A percentile compares a stretch with the other conserved stretches of the same genome.
phyloP scores from a whole-genome alignment of 2,329 filamentous ascomycete species.

The Rutstroemia sp. region DNA sequence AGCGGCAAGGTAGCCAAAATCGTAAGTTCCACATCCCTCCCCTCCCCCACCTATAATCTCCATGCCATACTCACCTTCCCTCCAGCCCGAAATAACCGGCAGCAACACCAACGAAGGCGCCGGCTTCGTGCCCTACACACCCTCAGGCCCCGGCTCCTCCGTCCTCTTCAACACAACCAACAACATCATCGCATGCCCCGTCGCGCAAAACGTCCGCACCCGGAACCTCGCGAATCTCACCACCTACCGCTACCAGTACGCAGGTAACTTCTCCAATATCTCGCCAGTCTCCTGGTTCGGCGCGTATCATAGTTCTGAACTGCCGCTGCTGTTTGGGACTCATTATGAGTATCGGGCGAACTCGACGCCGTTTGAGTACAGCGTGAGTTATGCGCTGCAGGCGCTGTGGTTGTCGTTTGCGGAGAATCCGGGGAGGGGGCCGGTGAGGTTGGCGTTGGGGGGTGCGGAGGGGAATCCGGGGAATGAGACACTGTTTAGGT shows the following conservation, averaged over 20 bases:
- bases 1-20: too few relatives aligned
- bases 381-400: background rate
- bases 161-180: constrained; percentile 4
- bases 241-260: constrained; percentile 27
- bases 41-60: too few relatives aligned
- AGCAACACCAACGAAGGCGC: too few relatives aligned
- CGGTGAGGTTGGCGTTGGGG: background rate
- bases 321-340: constrained; percentile 12
- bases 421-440: background rate
- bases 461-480: too few relatives aligned
- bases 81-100: too few relatives aligned
- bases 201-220: background rate
- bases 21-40: too few relatives aligned
- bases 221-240: constrained; percentile 6
- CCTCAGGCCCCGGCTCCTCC: background rate
- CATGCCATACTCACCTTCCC: too few relatives aligned
- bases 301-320: constrained; percentile 12
- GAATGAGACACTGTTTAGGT: background rate
- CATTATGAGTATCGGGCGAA: background rate
- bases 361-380: background rate
- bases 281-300: constrained; percentile 15
- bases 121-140: too few relatives aligned
- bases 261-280: constrained; percentile 28
- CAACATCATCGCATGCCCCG: constrained; percentile 5
- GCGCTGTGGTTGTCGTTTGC: constrained; percentile 1